Evolutionary conservation across 768 basidiomycete genomes (phyloP).

Genomic region (Scleroderma citrinum): DNA sequence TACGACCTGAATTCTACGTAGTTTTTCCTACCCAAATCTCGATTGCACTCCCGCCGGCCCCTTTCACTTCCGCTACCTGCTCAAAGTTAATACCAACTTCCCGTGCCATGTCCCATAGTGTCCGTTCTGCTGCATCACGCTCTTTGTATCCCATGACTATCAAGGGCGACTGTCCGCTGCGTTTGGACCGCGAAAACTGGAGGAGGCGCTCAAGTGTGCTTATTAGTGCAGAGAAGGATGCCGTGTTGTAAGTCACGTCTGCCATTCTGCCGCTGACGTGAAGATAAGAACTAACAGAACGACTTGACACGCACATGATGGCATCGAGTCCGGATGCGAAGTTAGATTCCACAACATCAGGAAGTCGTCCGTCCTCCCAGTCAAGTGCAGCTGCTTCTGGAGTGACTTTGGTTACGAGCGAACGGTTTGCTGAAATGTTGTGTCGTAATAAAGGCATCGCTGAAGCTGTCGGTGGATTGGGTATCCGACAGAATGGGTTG

Average conservation of each 20-base stretch:
- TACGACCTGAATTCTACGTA: too few species aligned
- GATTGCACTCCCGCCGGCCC: slow-evolving; percentile 57
- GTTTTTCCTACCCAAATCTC: slow-evolving; percentile 61
- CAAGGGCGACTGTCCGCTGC: slow-evolving; percentile 31
- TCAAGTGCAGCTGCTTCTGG: slow-evolving; percentile 47
- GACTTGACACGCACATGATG: slow-evolving; percentile 52
- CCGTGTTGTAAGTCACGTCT: slow-evolving; percentile 88
- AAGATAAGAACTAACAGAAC: not conserved
- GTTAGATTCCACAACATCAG: slow-evolving; percentile 33
- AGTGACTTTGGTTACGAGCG: slow-evolving; percentile 25
- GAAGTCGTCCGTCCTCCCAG: slow-evolving; percentile 64
- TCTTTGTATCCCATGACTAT: slow-evolving; percentile 85
- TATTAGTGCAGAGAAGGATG: slow-evolving; percentile 74
- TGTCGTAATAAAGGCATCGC: slow-evolving; percentile 75
- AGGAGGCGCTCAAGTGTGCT: slow-evolving; percentile 56
- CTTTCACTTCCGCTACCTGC: slow-evolving; percentile 46
- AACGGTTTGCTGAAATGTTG: slow-evolving; percentile 51
- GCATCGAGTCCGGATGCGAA: slow-evolving; percentile 45
- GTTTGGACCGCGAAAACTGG: slow-evolving; percentile 9
- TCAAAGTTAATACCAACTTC: slow-evolving; percentile 51
- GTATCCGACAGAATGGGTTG: not conserved
- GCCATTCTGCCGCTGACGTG: slow-evolving; percentile 59
- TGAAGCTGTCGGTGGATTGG: slow-evolving; percentile 43
- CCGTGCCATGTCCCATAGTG: slow-evolving; percentile 59
- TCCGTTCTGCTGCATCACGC: slow-evolving; percentile 69